Evolutionary conservation across 2,329 filamentous ascomycete genomes (phyloP).

Genomic region (Mycosphaerella sp.): DNA sequence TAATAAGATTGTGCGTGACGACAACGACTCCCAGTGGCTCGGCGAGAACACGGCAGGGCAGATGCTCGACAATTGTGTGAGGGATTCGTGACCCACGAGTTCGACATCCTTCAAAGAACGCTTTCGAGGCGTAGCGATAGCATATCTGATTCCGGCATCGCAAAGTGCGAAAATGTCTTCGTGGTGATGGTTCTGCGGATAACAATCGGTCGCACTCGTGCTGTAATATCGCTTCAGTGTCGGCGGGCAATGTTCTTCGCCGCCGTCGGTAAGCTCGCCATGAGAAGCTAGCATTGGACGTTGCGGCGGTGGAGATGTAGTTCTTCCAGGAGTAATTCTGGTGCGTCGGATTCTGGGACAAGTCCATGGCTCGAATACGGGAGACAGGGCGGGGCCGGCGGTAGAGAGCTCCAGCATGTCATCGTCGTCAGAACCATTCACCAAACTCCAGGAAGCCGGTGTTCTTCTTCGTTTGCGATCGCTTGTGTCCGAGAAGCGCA

Average conservation of each 20-base stretch:
- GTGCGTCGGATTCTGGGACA: background rate
- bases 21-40: conserved; percentile 31
- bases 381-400: background rate
- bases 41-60: conserved; percentile 38
- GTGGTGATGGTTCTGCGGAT: background rate
- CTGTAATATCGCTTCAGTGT: background rate
- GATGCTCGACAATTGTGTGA: conserved; percentile 33
- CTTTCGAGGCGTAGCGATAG: conserved; percentile 29
- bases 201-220: background rate
- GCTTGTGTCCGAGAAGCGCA: conserved; percentile 16
- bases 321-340: background rate
- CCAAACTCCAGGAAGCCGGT: background rate
- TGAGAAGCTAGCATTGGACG: background rate
- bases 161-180: conserved; percentile 14
- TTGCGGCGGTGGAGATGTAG: background rate
- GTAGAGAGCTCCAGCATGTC: background rate
- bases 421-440: background rate
- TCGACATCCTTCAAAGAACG: conserved; percentile 26
- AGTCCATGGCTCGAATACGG: background rate
- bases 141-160: conserved; percentile 14
- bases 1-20: conserved; percentile 31
- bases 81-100: conserved; percentile 31
- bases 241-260: background rate
- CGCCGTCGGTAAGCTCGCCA: background rate
- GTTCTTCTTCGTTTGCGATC: background rate